phyloP scores from a whole-genome alignment of 441 rosid species.

The Eruca vesicaria region DNA sequence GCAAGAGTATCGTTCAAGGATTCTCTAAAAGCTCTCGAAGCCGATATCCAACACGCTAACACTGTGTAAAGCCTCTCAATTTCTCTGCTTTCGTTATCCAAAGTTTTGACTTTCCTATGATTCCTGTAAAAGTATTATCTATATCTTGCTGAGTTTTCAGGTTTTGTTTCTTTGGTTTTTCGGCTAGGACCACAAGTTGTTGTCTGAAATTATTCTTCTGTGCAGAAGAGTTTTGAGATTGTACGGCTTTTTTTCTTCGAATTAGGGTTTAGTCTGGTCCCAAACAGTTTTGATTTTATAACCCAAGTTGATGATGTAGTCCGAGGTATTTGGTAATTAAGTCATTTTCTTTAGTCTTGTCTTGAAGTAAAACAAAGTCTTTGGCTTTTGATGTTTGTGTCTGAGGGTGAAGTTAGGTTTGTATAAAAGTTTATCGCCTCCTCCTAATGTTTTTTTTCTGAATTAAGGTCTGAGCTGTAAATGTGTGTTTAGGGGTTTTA shows the following conservation, averaged over 20 bases:
- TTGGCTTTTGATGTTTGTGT: not conserved
- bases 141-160: not conserved
- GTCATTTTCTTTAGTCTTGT: constrained; percentile 6
- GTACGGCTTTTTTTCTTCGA: not conserved
- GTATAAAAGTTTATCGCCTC: not conserved
- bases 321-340: constrained; percentile 1
- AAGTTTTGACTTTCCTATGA: not conserved
- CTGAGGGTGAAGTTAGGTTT: not conserved
- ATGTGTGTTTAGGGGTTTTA: not conserved
- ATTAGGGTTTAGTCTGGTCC: constrained; percentile 8
- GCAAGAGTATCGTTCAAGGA: constrained; percentile 77
- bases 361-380: not conserved
- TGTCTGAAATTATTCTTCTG: not conserved
- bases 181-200: constrained; percentile 19
- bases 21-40: constrained; percentile 93
- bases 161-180: constrained; percentile 1
- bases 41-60: constrained; percentile 94
- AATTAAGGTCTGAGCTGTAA: not conserved
- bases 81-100: not conserved
- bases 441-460: not conserved
- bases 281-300: not conserved
- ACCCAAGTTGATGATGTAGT: not conserved
- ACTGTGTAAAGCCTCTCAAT: constrained; percentile 57
- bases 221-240: not conserved
- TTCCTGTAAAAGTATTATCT: not conserved